Conservation (phyloP, 192 early-diverging fungal genomes). For the Coemansia sp. region DNA sequence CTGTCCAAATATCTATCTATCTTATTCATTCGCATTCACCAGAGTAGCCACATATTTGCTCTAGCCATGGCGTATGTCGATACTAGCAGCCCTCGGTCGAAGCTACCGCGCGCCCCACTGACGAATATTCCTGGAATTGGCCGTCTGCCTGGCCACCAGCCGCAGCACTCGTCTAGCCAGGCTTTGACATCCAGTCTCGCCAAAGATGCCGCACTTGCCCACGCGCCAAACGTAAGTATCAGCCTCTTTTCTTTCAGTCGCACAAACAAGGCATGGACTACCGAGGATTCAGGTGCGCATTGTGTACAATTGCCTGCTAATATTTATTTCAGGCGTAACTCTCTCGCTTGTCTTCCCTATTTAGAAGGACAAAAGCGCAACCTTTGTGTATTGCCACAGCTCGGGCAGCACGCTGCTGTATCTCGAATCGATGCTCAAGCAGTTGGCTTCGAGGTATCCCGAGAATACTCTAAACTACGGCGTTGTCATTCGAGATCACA, state of each 20-base stretch:
- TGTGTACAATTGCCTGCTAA: constrained; percentile 7
- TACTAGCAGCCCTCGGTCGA: constrained; percentile 27
- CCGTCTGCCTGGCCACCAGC: constrained; percentile 26
- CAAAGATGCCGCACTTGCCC: constrained; percentile 10
- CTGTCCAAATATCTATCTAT: background rate
- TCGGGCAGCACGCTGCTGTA: constrained; percentile 35
- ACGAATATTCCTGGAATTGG: constrained; percentile 15
- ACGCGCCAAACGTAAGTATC: constrained; percentile 30
- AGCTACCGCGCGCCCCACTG: constrained; percentile 30
- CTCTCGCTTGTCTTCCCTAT: background rate
- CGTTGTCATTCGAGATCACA: constrained; percentile 28
- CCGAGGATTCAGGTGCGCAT: background rate
- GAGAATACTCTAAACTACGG: constrained; percentile 34
- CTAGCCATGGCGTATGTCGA: constrained; percentile 39
- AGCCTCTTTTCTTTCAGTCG: background rate
- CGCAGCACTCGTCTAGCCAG: constrained; percentile 11
- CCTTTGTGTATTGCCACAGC: constrained; percentile 26
- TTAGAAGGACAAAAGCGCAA: constrained; percentile 31
- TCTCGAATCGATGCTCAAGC: constrained; percentile 43
- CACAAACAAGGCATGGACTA: background rate
- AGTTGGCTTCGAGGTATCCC: constrained; percentile 21
- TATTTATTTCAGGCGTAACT: background rate
- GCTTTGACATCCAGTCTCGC: constrained; percentile 27
- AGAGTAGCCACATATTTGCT: background rate
- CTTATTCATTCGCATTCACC: background rate